A percentile compares a stretch with the other conserved stretches of the same genome.
phyloP scores from a whole-genome alignment of 1,284 basidiomycete genomes.

The Mycosarcoma mackinlayi region DNA sequence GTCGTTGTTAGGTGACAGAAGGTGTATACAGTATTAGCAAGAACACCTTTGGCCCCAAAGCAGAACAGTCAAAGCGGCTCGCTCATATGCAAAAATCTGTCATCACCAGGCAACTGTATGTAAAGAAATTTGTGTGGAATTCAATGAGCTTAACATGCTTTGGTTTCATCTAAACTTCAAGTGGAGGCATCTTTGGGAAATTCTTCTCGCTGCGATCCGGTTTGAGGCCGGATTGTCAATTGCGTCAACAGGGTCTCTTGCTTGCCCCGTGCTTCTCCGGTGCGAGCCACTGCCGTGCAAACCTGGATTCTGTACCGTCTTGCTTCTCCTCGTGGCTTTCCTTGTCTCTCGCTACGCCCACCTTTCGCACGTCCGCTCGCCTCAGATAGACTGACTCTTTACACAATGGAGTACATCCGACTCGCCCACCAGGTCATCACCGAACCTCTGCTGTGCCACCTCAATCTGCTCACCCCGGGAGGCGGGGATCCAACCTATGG shows the following conservation, averaged over 20 bases:
- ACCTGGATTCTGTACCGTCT: neutral
- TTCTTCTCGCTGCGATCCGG: no score
- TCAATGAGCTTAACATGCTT: no score
- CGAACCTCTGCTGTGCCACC: constrained; percentile 60
- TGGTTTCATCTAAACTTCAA: neutral
- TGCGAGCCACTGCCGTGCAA: no score
- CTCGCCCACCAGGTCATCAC: constrained; percentile 55
- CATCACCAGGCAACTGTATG: constrained; percentile 5
- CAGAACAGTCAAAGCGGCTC: constrained; percentile 16
- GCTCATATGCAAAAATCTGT: constrained; percentile 30
- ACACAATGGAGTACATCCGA: constrained; percentile 38
- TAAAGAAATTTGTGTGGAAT: no score
- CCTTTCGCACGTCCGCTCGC: neutral
- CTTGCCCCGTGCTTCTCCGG: no score
- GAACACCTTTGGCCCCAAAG: no score
- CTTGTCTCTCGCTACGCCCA: neutral
- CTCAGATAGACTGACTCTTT: neutral
- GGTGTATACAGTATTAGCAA: neutral
- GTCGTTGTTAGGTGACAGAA: neutral
- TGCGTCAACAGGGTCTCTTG: no score
- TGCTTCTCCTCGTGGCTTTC: neutral
- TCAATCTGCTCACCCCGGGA: constrained; percentile 51
- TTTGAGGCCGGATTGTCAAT: no score
- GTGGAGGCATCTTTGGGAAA: no score
- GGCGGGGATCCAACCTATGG: constrained; percentile 64